Evolutionary conservation across 225 moss, liverwort and hornwort genomes (phyloP).

Genomic region (Pseudisothecium myosuroides): DNA sequence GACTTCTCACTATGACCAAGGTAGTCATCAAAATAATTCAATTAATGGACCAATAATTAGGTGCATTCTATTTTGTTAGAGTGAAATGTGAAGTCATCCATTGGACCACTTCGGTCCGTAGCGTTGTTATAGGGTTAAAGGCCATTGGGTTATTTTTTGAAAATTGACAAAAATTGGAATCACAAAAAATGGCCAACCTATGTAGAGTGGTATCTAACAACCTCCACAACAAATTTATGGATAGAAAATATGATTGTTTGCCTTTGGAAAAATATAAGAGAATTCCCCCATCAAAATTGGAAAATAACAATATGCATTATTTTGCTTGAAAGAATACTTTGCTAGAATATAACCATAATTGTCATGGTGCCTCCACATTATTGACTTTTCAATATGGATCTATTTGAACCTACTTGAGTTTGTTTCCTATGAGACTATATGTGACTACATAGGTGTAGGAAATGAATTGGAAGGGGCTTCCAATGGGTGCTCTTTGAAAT

Average conservation of each 20-base stretch:
- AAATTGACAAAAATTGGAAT: not conserved
- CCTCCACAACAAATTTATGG: accelerated
- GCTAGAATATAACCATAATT: not conserved
- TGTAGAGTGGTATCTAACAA: not conserved
- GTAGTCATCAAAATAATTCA: not conserved
- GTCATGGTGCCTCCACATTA: not conserved
- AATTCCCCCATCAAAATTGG: not conserved
- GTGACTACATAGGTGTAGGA: too few relatives aligned
- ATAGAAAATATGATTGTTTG: not conserved
- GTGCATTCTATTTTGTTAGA: not conserved
- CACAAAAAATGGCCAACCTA: not conserved
- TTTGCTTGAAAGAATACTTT: not conserved
- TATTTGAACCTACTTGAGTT: not conserved
- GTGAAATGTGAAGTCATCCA: not conserved
- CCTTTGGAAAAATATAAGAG: not conserved
- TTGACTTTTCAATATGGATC: not conserved
- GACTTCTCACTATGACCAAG: accelerated
- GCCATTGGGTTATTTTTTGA: too few relatives aligned
- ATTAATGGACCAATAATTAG: not conserved
- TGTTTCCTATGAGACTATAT: not conserved
- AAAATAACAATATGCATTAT: not conserved
- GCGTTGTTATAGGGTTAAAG: accelerated
- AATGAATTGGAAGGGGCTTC: too few relatives aligned
- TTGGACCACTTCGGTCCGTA: accelerated
- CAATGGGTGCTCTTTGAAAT: not conserved